Base-by-base conservation (phyloP, 2,329 filamentous ascomycete genomes). In the Seiridium cupressi region DNA sequence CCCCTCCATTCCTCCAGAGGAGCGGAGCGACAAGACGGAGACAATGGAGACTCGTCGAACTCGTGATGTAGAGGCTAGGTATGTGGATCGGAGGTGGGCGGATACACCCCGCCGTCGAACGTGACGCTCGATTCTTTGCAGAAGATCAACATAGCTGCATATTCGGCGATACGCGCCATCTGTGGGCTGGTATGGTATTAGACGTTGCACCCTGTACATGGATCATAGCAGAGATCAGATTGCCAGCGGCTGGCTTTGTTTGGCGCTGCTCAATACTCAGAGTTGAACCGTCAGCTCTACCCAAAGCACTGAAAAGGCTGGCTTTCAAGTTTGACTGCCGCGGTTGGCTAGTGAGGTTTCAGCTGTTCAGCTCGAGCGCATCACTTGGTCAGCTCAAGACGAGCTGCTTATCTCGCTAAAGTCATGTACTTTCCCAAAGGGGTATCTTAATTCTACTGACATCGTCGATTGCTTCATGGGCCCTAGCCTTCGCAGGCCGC, bases 91-190 rank as follows among this genome's bases (percentile, higher is more conserved):
- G 38, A 42, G 35, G 49, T 53, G 35, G 49, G 49, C 34, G 49
- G 49, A 9, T 6, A n/a, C 34, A 8, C 36, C 38, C 26, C 36
- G 6, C 51, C 36, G 26, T 18, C 34, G 31, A n/a, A 40, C 36
- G 51, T 35, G 51, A 38, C 31, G 34, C 51, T 44, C 35, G 51
- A 55, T 55, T 55, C 35, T 55, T 32, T 55, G 51, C 51, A 55
- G 51, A 31, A 44, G 51, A 55, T 55, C 51, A 44, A 44, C 51
- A 55, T 53, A 32, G 26, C 32, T 53, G 13, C 10, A 38, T n/a
- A n/a, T 40, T 35, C 49, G 32, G 11, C 10, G 35, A 53, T 53
- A 42, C 38, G 7, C 7, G 38, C 38, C 38, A 42, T 8, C 38
- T 26, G 18, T 26, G 18, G 18, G 18, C 18, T 26, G 18, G 18